Base-by-base conservation (phyloP, 352 stramenopile species). In the Phytophthora quininea region DNA sequence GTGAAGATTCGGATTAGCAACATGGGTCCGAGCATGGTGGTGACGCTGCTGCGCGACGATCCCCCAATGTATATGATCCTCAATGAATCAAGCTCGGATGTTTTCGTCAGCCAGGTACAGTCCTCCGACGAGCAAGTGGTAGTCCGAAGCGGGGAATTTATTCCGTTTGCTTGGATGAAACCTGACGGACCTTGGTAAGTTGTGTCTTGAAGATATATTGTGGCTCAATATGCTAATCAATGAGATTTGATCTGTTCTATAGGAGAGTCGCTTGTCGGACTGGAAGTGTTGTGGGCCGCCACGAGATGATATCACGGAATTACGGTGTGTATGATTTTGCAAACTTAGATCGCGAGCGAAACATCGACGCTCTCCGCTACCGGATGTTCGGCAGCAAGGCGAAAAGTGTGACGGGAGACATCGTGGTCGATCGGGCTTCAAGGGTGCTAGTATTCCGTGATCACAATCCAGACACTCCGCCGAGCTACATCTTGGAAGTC, bases 11-110 rank as follows among this genome's bases (percentile, higher is more conserved):
- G 84, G 1, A 94, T 96, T 49, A 86, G 73, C 66, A 90, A 76
- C 14, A 80, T 95, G 33, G 89, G 86, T 1, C 79, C 89, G 1
- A 94, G 81, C 37, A 90, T 96, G 65, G 86, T 95, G 33, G 73
- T 96, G 24, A 96, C 80, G 24, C 69, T 96, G 2, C 67, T 84
- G 62, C 74, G 73, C 12, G 89, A 96, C 37, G 83, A 93, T 42
- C 89, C 89, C 11, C 81, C 89, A 1, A 94, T 95, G 87, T 95
- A 92, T 52, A 73, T 95, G 45, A 91, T 96, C 15, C 80, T 82
- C 62, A 96, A 96, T 50, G 80, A 95, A 51, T 93, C 89, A 14
- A 88, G 72, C 46, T 79, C 78, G 7, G 85, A 94, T 38, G 65
- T 96, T 29, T 84, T 83, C 55, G 81, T 95, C 35, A 89, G 74